These are phyloP conservation scores for Stephania japonica DNA, from an alignment of 164 flowering plant genomes.

Conservation along the genomic window DNA sequence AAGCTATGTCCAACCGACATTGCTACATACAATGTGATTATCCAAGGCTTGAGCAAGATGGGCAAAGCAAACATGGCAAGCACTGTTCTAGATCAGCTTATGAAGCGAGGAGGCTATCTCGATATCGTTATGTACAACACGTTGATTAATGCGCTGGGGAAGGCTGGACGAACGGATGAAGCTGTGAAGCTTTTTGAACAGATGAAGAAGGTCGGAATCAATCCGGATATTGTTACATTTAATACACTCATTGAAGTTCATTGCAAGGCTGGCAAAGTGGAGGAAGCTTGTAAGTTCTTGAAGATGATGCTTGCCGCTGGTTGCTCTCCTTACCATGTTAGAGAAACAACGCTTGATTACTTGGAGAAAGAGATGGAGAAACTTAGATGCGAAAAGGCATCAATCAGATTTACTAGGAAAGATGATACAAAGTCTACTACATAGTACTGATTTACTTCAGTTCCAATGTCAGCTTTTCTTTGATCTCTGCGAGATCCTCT, in stretches of 20 bases:
- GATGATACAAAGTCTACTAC: slow-evolving; percentile 8
- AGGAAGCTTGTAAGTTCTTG: slow-evolving; percentile 74
- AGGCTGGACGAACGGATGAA: slow-evolving; percentile 72
- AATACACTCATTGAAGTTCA: slow-evolving; percentile 87
- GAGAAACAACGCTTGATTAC: slow-evolving; percentile 74
- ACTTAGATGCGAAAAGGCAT: slow-evolving; percentile 51
- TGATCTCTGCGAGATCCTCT: neutral
- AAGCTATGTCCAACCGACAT: slow-evolving; percentile 71
- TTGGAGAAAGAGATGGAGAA: slow-evolving; percentile 73
- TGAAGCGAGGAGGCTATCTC: slow-evolving; percentile 77
- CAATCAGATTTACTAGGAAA: slow-evolving; percentile 31
- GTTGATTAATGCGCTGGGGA: slow-evolving; percentile 76
- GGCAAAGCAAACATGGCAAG: slow-evolving; percentile 84
- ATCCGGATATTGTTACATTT: slow-evolving; percentile 85
- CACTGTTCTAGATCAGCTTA: slow-evolving; percentile 59
- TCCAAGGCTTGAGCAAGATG: slow-evolving; percentile 89
- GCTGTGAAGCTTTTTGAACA: slow-evolving; percentile 64
- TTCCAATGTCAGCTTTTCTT: too few relatives aligned
- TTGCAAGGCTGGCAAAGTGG: slow-evolving; percentile 62
- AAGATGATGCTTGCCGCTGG: slow-evolving; percentile 87
- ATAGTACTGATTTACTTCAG: too few relatives aligned
- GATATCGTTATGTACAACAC: slow-evolving; percentile 97
- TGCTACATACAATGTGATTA: slow-evolving; percentile 79
- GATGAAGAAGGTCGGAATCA: slow-evolving; percentile 70
- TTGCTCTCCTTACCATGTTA: slow-evolving; percentile 80